phyloP scores from a whole-genome alignment of 202 grass and related monocot genomes.

The Zoysia matrella region DNA sequence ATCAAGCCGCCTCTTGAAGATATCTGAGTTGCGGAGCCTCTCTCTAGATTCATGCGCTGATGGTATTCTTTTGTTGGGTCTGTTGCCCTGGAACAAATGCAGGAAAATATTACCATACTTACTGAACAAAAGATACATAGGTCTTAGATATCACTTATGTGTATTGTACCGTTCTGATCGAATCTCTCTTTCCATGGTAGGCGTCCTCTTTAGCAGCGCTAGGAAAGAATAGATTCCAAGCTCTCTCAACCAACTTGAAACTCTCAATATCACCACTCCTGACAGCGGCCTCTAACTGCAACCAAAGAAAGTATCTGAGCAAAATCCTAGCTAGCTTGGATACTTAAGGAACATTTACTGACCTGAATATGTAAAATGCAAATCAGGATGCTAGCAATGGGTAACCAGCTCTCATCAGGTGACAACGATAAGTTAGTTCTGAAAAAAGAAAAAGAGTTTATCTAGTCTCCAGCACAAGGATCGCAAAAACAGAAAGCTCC shows the following conservation, averaged over 20 bases:
- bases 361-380: conserved; percentile 98
- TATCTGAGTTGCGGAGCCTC: conserved; percentile 60
- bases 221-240: conserved; percentile 49
- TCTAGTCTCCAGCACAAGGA: neutral
- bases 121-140: neutral
- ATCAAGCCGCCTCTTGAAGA: conserved; percentile 41
- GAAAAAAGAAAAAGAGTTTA: conserved; percentile 29
- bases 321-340: conserved; percentile 8
- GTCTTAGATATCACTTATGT: neutral
- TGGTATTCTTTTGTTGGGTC: conserved; percentile 58
- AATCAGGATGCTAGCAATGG: conserved; percentile 85
- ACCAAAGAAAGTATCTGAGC: conserved; percentile 25
- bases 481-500: neutral
- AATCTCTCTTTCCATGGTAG: conserved; percentile 32
- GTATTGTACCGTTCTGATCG: conserved; percentile 44
- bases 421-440: conserved; percentile 91
- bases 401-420: conserved; percentile 96
- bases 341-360: conserved; percentile 1
- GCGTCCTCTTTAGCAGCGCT: conserved; percentile 36
- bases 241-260: conserved; percentile 55
- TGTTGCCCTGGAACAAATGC: conserved; percentile 51
- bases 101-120: conserved; percentile 8
- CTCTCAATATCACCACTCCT: conserved; percentile 78
- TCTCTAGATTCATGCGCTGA: conserved; percentile 85
- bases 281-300: conserved; percentile 84